Conservation (phyloP, 257 asterid genomes). For the Solanum chmielewskii region DNA sequence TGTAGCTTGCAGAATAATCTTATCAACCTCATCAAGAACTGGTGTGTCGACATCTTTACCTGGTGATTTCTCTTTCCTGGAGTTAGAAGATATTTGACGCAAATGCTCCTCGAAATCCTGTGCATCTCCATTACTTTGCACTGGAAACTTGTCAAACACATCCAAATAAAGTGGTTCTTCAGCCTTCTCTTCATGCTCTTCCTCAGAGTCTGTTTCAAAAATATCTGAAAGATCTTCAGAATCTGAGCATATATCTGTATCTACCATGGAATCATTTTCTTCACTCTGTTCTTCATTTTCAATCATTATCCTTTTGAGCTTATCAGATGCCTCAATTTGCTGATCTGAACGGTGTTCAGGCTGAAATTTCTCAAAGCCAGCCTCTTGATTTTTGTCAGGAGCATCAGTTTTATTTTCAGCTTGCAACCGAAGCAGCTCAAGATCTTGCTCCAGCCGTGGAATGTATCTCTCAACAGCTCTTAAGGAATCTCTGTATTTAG, state of each 20-base stretch:
- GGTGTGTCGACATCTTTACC: constrained; percentile 25
- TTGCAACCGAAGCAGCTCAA: constrained; percentile 66
- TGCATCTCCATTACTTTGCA: constrained; percentile 20
- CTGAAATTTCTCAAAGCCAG: constrained; percentile 12
- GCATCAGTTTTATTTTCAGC: constrained; percentile 23
- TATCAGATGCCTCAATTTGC: constrained; percentile 41
- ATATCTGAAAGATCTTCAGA: constrained; percentile 80
- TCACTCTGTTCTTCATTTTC: constrained; percentile 24
- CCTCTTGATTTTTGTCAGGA: constrained; percentile 14
- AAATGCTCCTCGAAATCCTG: constrained; percentile 62
- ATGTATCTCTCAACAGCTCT: constrained; percentile 71
- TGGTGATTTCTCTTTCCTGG: constrained; percentile 33
- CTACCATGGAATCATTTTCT: constrained; percentile 20
- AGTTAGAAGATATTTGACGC: constrained; percentile 52
- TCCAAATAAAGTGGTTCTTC: constrained; percentile 58
- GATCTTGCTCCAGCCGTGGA: constrained; percentile 84
- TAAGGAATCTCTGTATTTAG: constrained; percentile 77
- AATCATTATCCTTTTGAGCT: constrained; percentile 47
- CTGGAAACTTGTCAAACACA: constrained; percentile 58
- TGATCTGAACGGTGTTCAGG: constrained; percentile 9
- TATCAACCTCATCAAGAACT: constrained; percentile 79
- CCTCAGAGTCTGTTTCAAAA: constrained; percentile 64
- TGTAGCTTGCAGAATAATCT: constrained; percentile 65
- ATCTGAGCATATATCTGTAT: constrained; percentile 44
- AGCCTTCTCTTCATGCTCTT: constrained; percentile 33